Evolutionary conservation across 345 rosid species (phyloP), one percentile per base, ranked within the genome.

Genomic region (Triadica sebifera): DNA sequence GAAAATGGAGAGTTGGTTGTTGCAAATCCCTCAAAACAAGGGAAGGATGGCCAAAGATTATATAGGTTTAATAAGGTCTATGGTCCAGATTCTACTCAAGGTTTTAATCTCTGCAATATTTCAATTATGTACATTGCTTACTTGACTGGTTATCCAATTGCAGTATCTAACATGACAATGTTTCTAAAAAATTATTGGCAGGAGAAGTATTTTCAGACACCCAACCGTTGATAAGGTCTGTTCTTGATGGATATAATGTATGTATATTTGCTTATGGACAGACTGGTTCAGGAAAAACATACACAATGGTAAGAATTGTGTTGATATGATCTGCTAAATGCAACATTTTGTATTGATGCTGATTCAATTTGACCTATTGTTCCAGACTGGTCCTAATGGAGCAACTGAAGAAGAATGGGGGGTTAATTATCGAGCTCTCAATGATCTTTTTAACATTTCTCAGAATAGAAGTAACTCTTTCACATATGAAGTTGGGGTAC

Each of bases 261-360:
- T 93, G 99, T 74, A 93, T 95, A 79, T 93, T 94, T 83, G 98
- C 98, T 51, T 94, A 94, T 66, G 98, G 98, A n/a, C 98, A 94
- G 34, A 29, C 34, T 29, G 34, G 34, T 29, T 29, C 34, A 29
- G 34, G 34, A 29, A 29, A 29, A 29, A 94, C 98, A 5, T 84
- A 91, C 79, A 94, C 98, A 8, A 94, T 92, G 98, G 98, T 94
- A 82, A 5, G 67, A 38, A 69, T 22, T 34, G 41, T 52, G 24
- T 29, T 22, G 11, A 39, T 38, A 74, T 29, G 34, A 29, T 59
- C 57, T 67, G 22, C 51, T 34, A 17, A 5, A 19, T 29, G 34
- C 2, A 29, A 29, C 34, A 29, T 29, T 29, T 29, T 29, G 56
- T 15, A 9, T 53, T 25, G 69, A 63, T 68, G 39, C 70, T 78